These are phyloP conservation scores for Cucumis sativus DNA, from an alignment of 306 rosid genomes.

Conservation along the genomic window Cucumber_9930_V3 NC_026659.2:26831501-26832000, in stretches of 20 bases:
- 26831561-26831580: neutral
- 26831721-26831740: neutral
- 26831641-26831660: neutral
- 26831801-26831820: neutral
- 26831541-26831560: conserved; percentile 16
- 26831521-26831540: conserved; percentile 6
- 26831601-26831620: neutral
- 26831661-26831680: conserved; percentile 14
- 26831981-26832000: neutral
- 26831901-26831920: neutral
- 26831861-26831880: neutral
- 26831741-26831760: neutral
- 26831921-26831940: neutral
- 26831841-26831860: neutral
- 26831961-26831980: neutral
- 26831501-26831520: conserved; percentile 11
- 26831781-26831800: conserved; percentile 2
- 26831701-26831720: neutral
- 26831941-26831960: neutral
- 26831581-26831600: neutral
- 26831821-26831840: neutral
- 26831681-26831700: neutral
- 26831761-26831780: neutral
- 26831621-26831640: neutral
- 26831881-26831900: no score